Evolutionary conservation across 441 rosid genomes (phyloP).

Genomic region (Pelargonium myrrhifolium): DNA sequence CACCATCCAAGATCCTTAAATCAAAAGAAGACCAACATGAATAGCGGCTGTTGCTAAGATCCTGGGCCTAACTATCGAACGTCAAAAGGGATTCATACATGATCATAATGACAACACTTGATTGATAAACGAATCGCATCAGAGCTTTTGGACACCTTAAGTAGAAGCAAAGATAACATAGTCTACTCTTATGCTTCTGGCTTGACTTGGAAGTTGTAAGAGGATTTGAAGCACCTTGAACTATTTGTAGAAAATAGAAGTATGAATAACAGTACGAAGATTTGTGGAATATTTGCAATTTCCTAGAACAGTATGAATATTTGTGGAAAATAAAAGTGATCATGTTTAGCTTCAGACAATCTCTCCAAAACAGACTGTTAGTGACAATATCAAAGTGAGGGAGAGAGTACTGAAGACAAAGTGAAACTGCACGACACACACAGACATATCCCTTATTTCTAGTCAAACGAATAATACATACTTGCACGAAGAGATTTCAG

Average conservation of each 20-base stretch:
- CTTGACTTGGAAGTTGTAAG: background rate
- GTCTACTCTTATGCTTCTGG: background rate
- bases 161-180: background rate
- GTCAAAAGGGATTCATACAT: too few species aligned
- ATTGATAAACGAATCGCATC: background rate
- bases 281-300: too few species aligned
- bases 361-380: background rate
- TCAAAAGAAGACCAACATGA: too few species aligned
- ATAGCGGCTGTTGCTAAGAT: too few species aligned
- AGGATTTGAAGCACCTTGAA: background rate
- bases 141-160: background rate
- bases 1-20: too few species aligned
- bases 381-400: background rate
- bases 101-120: background rate
- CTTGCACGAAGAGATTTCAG: constrained; percentile 66
- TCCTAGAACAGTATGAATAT: too few species aligned
- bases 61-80: too few species aligned
- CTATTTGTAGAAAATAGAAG: too few species aligned
- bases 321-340: background rate
- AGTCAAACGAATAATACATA: constrained; percentile 34
- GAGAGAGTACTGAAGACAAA: background rate
- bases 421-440: background rate
- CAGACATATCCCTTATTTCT: background rate
- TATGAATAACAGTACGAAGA: too few species aligned
- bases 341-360: background rate